phyloP scores from a whole-genome alignment of 371 early-diverging fungal species.

The Actinomucor elegans region DNA sequence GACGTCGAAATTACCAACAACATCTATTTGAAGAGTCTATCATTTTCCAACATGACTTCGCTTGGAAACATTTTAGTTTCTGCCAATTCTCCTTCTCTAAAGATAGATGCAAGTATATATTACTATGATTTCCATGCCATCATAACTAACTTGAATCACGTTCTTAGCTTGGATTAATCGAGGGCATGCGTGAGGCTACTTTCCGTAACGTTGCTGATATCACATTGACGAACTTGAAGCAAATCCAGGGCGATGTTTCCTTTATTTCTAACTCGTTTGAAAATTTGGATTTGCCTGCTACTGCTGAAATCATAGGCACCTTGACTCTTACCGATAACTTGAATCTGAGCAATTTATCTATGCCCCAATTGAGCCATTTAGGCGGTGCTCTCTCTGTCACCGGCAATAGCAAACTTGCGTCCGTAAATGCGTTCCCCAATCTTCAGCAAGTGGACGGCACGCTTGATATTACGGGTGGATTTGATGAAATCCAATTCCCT shows the following conservation, averaged over 20 bases:
- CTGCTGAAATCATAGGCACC: conserved; percentile 46
- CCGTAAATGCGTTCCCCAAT: conserved; percentile 43
- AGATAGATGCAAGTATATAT: conserved; percentile 29
- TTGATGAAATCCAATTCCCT: conserved; percentile 47
- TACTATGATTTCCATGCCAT: neutral
- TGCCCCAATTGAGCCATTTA: conserved; percentile 41
- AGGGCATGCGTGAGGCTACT: conserved; percentile 14
- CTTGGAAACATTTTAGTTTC: conserved; percentile 37
- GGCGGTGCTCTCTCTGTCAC: conserved; percentile 56
- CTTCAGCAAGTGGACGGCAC: conserved; percentile 54
- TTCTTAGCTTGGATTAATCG: conserved; percentile 29
- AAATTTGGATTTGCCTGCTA: conserved; percentile 30
- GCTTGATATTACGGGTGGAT: conserved; percentile 51
- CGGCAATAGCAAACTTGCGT: conserved; percentile 41
- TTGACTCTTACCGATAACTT: conserved; percentile 51
- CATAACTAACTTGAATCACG: no score
- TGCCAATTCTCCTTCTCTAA: conserved; percentile 42
- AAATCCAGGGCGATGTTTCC: conserved; percentile 43
- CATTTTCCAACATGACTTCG: conserved; percentile 27
- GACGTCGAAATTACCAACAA: conserved; percentile 53
- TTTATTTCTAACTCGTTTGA: conserved; percentile 48
- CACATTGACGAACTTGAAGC: conserved; percentile 25
- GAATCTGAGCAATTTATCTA: conserved; percentile 38
- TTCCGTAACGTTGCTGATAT: conserved; percentile 44
- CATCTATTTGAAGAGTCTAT: conserved; percentile 42